Conservation (phyloP, 352 stramenopile species). For the Phytopythium delawarense region DNA sequence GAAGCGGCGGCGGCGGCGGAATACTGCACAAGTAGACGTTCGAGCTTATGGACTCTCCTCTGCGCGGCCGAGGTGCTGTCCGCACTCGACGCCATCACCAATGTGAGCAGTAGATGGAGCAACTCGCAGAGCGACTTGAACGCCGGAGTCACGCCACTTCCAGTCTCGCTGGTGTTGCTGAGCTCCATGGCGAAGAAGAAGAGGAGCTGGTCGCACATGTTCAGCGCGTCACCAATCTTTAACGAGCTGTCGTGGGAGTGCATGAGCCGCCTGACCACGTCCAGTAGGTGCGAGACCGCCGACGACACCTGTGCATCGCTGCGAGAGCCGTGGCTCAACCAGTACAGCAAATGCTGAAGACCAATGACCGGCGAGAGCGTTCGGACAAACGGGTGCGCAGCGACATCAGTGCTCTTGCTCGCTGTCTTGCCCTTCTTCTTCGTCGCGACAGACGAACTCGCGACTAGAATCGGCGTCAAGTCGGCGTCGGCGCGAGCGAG, state of each 20-base stretch:
- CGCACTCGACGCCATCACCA: conserved; percentile 17
- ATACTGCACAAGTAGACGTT: not conserved
- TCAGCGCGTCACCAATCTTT: conserved; percentile 18
- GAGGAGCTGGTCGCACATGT: conserved; percentile 46
- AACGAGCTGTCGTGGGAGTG: not conserved
- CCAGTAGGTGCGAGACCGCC: not conserved
- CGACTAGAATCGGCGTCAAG: conserved; percentile 24
- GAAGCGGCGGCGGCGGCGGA: not conserved
- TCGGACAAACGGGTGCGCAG: conserved; percentile 13
- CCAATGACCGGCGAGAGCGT: conserved; percentile 17
- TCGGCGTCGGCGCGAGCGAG: conserved; percentile 34
- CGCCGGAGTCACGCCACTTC: not conserved
- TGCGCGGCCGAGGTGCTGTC: not conserved
- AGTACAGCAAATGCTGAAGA: conserved; percentile 27
- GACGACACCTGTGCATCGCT: not conserved
- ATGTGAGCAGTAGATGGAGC: conserved; percentile 28
- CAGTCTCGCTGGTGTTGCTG: not conserved
- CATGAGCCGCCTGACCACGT: conserved; percentile 15
- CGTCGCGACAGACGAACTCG: not conserved
- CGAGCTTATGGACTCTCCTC: not conserved
- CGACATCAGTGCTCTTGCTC: conserved; percentile 1
- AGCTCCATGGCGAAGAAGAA: conserved; percentile 28
- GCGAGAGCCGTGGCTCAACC: not conserved
- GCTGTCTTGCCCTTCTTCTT: conserved; percentile 23
- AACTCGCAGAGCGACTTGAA: conserved; percentile 27